Percentiles rank a stretch among this genome's conserved stretches.
Conservation (phyloP, 805 yeast genomes). For the Lipomyces japonicus region DNA sequence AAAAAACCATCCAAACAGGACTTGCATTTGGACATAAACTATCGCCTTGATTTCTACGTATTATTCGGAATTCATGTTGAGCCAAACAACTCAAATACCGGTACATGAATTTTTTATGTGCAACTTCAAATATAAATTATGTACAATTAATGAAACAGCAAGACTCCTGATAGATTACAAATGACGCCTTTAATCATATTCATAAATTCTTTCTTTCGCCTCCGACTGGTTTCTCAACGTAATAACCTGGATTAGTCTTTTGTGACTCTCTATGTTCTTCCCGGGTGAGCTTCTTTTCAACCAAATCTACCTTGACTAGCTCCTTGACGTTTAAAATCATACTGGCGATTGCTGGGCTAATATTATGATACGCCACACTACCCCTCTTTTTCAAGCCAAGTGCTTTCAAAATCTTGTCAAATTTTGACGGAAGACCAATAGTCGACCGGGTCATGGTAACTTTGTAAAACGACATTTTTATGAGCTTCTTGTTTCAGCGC, state of each 20-base stretch:
- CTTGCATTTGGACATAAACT: too few species aligned
- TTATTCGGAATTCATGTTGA: too few species aligned
- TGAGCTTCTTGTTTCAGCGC: too few species aligned
- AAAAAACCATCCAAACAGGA: too few species aligned
- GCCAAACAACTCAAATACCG: too few species aligned
- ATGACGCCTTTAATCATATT: too few species aligned
- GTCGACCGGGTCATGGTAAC: conserved; percentile 76
- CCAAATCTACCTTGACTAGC: conserved; percentile 73
- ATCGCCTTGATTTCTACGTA: too few species aligned
- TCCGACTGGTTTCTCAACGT: conserved; percentile 40
- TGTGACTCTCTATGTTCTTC: conserved; percentile 53
- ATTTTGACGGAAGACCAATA: conserved; percentile 74
- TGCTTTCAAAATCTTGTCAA: conserved; percentile 60
- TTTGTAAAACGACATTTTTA: conserved; percentile 47
- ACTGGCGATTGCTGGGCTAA: conserved; percentile 79
- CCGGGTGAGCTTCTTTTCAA: conserved; percentile 51
- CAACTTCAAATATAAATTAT: too few species aligned
- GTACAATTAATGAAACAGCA: too few species aligned
- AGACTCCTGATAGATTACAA: too few species aligned
- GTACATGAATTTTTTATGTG: too few species aligned
- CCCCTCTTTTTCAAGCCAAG: conserved; percentile 76
- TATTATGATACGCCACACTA: conserved; percentile 65
- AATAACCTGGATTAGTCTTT: conserved; percentile 64
- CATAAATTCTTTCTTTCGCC: too few species aligned
- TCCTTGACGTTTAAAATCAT: conserved; percentile 79